phyloP scores from a whole-genome alignment of 768 basidiomycete genomes.

The Pulveroboletus ravenelii region DNA sequence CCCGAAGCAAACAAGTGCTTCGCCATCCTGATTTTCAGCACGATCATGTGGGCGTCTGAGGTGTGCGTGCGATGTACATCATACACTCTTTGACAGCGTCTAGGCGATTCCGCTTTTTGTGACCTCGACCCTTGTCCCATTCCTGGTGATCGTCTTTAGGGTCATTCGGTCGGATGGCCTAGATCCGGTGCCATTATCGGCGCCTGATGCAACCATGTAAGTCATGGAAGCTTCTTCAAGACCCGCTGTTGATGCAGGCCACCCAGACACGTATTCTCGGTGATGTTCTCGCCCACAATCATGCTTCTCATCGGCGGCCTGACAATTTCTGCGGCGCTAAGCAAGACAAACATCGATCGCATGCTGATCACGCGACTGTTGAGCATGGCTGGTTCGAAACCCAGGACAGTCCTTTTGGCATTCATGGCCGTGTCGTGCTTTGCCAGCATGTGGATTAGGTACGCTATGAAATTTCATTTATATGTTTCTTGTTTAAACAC shows the following conservation, averaged over 20 bases:
- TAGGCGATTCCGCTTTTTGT: conserved; percentile 95
- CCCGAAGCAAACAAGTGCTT: no score
- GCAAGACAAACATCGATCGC: no score
- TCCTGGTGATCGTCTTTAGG: no score
- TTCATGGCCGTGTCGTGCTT: conserved; percentile 98
- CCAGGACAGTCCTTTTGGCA: conserved; percentile 80
- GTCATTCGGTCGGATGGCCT: conserved; percentile 49
- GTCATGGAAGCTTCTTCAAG: conserved; percentile 14
- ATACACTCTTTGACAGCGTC: neutral
- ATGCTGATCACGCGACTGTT: no score
- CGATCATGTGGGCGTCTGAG: no score
- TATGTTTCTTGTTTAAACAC: conserved; percentile 1
- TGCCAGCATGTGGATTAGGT: conserved; percentile 99
- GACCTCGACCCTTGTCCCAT: no score
- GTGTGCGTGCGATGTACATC: conserved; percentile 34
- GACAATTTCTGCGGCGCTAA: no score
- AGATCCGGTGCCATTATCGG: conserved; percentile 45
- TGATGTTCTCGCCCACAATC: no score
- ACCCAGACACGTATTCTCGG: no score
- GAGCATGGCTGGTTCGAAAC: conserved; percentile 85
- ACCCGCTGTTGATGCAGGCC: neutral
- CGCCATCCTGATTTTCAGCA: no score
- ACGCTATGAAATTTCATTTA: conserved; percentile 4
- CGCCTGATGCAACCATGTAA: conserved; percentile 78
- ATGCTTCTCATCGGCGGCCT: no score